These are phyloP conservation scores for Mortierella sp. DNA, from an alignment of 371 early-diverging fungal genomes.

Conservation along the genomic window DNA sequence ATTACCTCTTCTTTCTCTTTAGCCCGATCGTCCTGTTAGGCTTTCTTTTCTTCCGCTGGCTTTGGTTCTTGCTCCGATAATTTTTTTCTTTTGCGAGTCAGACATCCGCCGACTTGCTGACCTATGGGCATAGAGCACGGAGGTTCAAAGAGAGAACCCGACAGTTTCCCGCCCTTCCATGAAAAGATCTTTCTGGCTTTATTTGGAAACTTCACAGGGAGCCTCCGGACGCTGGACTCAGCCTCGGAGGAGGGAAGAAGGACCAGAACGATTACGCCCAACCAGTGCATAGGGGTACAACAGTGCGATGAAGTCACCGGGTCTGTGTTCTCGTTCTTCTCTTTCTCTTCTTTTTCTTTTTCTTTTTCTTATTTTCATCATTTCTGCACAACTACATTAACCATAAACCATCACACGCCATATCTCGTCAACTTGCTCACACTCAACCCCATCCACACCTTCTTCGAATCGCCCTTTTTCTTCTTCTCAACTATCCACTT, in stretches of 20 bases:
- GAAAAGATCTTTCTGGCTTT: not conserved
- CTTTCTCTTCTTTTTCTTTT: not conserved
- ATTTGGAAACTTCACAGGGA: not conserved
- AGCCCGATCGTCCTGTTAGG: not conserved
- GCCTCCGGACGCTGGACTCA: no score
- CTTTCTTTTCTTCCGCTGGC: not conserved
- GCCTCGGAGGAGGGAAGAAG: no score
- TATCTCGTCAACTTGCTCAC: no score
- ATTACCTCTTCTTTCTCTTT: not conserved
- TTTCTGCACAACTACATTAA: no score
- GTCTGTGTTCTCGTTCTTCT: not conserved
- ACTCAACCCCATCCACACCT: no score
- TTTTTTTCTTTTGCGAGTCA: not conserved
- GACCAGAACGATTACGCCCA: no score
- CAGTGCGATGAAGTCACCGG: not conserved
- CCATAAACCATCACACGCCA: no score
- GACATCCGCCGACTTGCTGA: not conserved
- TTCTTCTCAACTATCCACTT: no score
- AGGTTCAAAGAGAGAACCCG: not conserved
- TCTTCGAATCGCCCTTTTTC: no score
- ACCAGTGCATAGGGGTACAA: no score
- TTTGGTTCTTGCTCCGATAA: not conserved
- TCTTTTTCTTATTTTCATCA: not conserved
- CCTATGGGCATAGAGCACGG: not conserved
- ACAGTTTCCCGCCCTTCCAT: not conserved